A percentile compares a stretch with the other conserved stretches of the same genome.
Evolutionary conservation across 768 basidiomycete genomes (phyloP).

Genomic region (Suillus tomentosus): DNA sequence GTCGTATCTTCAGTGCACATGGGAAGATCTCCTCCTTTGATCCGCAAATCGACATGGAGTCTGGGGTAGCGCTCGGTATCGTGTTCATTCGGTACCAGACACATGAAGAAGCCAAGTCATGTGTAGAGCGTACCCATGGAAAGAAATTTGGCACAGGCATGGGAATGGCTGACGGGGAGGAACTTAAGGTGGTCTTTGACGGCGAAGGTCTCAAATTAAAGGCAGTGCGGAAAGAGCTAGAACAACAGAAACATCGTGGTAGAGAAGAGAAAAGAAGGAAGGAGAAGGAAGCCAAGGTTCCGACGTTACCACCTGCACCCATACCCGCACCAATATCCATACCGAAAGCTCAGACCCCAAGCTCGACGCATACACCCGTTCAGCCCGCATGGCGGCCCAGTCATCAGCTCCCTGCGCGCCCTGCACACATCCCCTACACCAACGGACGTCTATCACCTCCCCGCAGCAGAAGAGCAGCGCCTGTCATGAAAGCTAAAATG

Average conservation of each 20-base stretch:
- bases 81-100: constrained; percentile 68
- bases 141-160: constrained; percentile 53
- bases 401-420: constrained; percentile 33
- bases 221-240: constrained; percentile 67
- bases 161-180: constrained; percentile 49
- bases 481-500: constrained; percentile 27
- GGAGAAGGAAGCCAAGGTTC: constrained; percentile 30
- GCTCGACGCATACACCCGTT: constrained; percentile 28
- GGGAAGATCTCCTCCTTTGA: constrained; percentile 71
- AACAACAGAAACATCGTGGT: constrained; percentile 49
- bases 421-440: constrained; percentile 23
- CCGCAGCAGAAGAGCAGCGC: constrained; percentile 28
- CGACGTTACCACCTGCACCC: constrained; percentile 17
- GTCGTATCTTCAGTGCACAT: constrained; percentile 61
- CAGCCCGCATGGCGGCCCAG: constrained; percentile 23
- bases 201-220: constrained; percentile 65
- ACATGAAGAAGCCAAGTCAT: constrained; percentile 68
- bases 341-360: constrained; percentile 23
- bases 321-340: constrained; percentile 18
- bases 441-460: constrained; percentile 32
- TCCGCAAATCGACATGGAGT: constrained; percentile 74
- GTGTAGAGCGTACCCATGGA: constrained; percentile 68
- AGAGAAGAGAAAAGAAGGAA: constrained; percentile 51
- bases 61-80: constrained; percentile 83
- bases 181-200: constrained; percentile 79